These are phyloP conservation scores for Gautieria morchelliformis DNA, from an alignment of 768 basidiomycete species.

Conservation along the genomic window DNA sequence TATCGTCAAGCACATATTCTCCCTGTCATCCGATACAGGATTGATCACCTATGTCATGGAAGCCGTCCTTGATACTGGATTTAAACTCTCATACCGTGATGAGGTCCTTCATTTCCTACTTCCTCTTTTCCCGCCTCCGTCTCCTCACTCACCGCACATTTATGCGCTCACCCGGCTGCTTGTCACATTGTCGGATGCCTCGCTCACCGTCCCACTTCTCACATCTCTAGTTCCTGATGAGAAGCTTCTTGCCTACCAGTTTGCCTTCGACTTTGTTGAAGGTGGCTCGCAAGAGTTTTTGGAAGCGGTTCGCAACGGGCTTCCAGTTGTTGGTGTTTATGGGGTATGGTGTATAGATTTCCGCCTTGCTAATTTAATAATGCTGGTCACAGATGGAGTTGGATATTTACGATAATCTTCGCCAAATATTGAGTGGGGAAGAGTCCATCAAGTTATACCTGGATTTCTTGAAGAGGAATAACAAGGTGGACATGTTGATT, in stretches of 20 bases:
- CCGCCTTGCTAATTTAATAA: not conserved
- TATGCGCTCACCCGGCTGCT: conserved; percentile 81
- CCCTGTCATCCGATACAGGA: conserved; percentile 61
- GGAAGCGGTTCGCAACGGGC: conserved; percentile 56
- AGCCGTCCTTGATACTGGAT: conserved; percentile 82
- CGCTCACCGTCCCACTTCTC: conserved; percentile 66
- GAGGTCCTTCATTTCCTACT: conserved; percentile 71
- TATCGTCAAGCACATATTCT: conserved; percentile 69
- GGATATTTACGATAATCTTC: conserved; percentile 62
- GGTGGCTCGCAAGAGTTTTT: conserved; percentile 91
- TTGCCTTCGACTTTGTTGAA: conserved; percentile 92
- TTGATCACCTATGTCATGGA: conserved; percentile 89
- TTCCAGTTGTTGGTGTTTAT: conserved; percentile 58
- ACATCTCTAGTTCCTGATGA: conserved; percentile 62
- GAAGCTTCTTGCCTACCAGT: conserved; percentile 80
- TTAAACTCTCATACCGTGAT: conserved; percentile 77
- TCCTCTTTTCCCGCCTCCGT: conserved; percentile 76
- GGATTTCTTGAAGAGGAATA: conserved; percentile 92
- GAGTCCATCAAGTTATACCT: conserved; percentile 89
- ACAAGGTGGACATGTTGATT: conserved; percentile 85
- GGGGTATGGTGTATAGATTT: conserved; percentile 33
- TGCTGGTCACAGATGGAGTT: conserved; percentile 39
- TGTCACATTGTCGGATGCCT: conserved; percentile 78
- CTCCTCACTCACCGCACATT: conserved; percentile 62
- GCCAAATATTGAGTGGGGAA: conserved; percentile 79